Base-by-base conservation (phyloP, 306 rosid genomes). In the Medicago lupulina region DNA sequence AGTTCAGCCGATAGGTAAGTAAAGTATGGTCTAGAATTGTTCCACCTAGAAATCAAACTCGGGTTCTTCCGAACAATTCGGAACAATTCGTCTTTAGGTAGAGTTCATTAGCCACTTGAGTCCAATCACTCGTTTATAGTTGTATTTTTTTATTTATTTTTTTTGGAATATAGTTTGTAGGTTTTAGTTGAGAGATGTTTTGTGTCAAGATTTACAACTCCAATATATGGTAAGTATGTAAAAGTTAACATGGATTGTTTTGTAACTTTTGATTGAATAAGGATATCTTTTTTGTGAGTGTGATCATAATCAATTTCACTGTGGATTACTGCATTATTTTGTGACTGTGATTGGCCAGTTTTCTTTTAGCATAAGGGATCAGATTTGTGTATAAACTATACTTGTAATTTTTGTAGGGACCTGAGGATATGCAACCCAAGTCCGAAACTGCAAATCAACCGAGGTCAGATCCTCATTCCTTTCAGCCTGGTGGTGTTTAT, bases 361-460 rank as follows among this genome's bases (percentile, higher is more conserved):
- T 44, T 54, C 36, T 54, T 44, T 67, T 25, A 36, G 41, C 18
- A 43, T 25, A 17, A 16, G 67, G 76, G 66, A 50, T 49, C 15
- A 12, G 40, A 7, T 50, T 68, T 74, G 40, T 50, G 21, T 16
- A 40, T 71, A 17, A 71, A 23, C 67, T 63, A 9, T 17, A 41
- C 17, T 21, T 59, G 51, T 28, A 12, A n/a, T 13, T 67, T 67
- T 69, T 75, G 67, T 61, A 59, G 76, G 84, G 79, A 75, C 16
- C 67, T 75, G 60, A 76, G 86, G 90, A 83, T 60, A 95, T 95
- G 97, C 97, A 85, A 84, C 81, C 96, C 31, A 89, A 90, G 80
- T 80, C 96, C 74, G 92, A 83, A 75, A 83, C 85, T 73, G 80
- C 84, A 62, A 87, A 88, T 70, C 87, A 44, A 60, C 77, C 77